Conservation (phyloP, 1,284 basidiomycete species). For the Cutaneotrichosporon curvatum region DNA sequence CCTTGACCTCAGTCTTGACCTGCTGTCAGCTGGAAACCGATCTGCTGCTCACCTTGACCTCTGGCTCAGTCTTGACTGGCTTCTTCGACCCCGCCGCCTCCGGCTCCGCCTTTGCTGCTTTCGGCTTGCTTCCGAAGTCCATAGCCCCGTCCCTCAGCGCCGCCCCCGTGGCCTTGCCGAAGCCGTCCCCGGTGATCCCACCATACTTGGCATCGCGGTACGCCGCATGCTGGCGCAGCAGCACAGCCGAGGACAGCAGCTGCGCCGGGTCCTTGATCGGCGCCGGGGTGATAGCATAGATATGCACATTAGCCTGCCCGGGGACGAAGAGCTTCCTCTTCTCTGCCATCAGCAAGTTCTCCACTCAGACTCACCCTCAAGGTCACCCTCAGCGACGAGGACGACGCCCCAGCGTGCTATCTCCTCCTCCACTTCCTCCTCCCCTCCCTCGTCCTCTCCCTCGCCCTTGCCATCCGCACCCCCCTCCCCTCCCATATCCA, state of each 20-base stretch:
- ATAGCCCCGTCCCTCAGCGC: slow-evolving; percentile 27
- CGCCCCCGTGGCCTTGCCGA: slow-evolving; percentile 10
- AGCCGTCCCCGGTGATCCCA: slow-evolving; percentile 29
- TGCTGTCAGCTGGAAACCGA: not conserved
- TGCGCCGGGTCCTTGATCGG: slow-evolving; percentile 33
- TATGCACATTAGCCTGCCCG: slow-evolving; percentile 26
- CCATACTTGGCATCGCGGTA: slow-evolving; percentile 31
- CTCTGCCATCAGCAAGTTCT: slow-evolving; percentile 16
- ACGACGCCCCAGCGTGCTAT: slow-evolving; percentile 37
- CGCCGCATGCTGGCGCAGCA: slow-evolving; percentile 18
- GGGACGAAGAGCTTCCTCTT: slow-evolving; percentile 34
- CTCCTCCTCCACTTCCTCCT: slow-evolving; percentile 16
- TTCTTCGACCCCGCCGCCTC: not conserved
- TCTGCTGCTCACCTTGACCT: too few species aligned
- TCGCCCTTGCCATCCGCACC: slow-evolving; percentile 13
- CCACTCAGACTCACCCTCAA: slow-evolving; percentile 30
- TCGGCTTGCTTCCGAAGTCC: slow-evolving; percentile 17
- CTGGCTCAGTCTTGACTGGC: too few species aligned
- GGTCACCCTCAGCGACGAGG: slow-evolving; percentile 21
- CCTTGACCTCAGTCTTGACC: slow-evolving; percentile 8
- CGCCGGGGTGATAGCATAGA: slow-evolving; percentile 33
- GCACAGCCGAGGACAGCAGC: slow-evolving; percentile 24
- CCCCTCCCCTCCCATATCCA: slow-evolving; percentile 14
- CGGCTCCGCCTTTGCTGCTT: not conserved
- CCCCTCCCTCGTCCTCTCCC: not conserved